These are phyloP conservation scores for Fagopyrum homotropicum DNA, from an alignment of 148 eudicot genomes.

Conservation along the genomic window DNA sequence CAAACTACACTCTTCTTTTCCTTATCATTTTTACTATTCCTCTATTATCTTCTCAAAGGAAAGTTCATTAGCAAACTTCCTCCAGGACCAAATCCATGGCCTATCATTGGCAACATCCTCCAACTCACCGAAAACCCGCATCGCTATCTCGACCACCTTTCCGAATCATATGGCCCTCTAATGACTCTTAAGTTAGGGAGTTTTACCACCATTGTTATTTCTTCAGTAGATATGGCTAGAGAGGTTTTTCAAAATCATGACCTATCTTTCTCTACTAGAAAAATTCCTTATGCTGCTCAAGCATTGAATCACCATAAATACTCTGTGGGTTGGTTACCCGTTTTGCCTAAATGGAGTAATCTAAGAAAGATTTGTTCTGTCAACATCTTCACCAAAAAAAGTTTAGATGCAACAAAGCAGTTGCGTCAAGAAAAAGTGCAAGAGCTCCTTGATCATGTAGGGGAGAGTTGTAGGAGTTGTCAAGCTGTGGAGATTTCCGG, in stretches of 20 bases:
- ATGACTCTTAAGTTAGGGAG: conserved; percentile 41
- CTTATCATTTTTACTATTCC: not conserved
- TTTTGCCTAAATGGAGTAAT: conserved; percentile 22
- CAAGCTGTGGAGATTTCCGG: conserved; percentile 17
- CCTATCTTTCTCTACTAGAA: conserved; percentile 18
- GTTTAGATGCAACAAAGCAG: conserved; percentile 16
- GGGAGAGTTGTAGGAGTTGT: conserved; percentile 5
- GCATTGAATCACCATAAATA: conserved; percentile 12
- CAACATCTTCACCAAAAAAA: conserved; percentile 20
- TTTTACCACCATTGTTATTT: conserved; percentile 27
- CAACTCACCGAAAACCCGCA: conserved; percentile 33
- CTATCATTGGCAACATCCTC: conserved; percentile 39
- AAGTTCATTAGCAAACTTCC: conserved; percentile 19
- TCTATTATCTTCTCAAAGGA: not conserved
- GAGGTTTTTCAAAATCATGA: conserved; percentile 24
- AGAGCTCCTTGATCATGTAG: conserved; percentile 19
- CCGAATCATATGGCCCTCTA: conserved; percentile 32
- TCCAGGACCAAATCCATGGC: conserved; percentile 45
- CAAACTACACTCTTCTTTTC: not conserved
- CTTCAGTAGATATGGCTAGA: conserved; percentile 30
- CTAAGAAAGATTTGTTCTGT: conserved; percentile 16
- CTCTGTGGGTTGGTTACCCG: conserved; percentile 23
- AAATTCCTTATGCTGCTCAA: not conserved
- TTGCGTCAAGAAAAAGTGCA: conserved; percentile 23
- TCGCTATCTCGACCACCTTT: conserved; percentile 24